Percentiles rank a stretch among this genome's conserved stretches.
phyloP scores from a whole-genome alignment of 1,139 yeast species.

The Yamadazyma friedrichii region DNA sequence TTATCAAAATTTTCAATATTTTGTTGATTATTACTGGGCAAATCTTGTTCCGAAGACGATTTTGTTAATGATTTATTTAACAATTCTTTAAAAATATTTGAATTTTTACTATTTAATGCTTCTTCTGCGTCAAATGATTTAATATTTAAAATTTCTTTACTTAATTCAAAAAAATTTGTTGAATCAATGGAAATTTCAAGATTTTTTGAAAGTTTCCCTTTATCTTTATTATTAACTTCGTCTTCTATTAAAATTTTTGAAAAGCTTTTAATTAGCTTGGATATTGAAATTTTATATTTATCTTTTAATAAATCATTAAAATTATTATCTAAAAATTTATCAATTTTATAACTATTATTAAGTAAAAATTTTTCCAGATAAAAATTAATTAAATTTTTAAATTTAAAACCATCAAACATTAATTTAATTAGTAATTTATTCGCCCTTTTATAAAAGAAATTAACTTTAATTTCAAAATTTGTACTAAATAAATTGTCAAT shows the following conservation, averaged over 20 bases:
- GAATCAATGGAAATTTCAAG: conserved; percentile 33
- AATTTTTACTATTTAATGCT: conserved; percentile 38
- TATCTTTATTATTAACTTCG: conserved; percentile 14
- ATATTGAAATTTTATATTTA: conserved; percentile 30
- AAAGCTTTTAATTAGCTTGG: conserved; percentile 22
- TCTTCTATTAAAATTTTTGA: conserved; percentile 13
- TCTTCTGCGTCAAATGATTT: conserved; percentile 63
- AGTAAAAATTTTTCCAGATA: conserved; percentile 57
- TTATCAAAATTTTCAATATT: conserved; percentile 50
- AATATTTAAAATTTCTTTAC: conserved; percentile 63
- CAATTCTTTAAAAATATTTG: conserved; percentile 33
- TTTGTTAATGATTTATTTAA: conserved; percentile 35
- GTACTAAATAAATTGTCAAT: conserved; percentile 52
- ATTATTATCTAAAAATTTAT: conserved; percentile 38
- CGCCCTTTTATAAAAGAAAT: conserved; percentile 66
- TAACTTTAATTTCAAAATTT: conserved; percentile 56
- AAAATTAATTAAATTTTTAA: conserved; percentile 45
- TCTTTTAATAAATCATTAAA: conserved; percentile 36
- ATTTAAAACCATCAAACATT: conserved; percentile 59
- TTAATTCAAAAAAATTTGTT: conserved; percentile 51
- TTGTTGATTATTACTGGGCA: conserved; percentile 7
- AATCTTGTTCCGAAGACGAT: conserved; percentile 13
- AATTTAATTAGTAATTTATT: conserved; percentile 61
- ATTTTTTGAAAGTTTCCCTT: conserved; percentile 15
- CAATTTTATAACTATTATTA: conserved; percentile 45